Base-by-base conservation (phyloP, 1,284 basidiomycete genomes). In the Sanguinoderma infundibulare region DNA sequence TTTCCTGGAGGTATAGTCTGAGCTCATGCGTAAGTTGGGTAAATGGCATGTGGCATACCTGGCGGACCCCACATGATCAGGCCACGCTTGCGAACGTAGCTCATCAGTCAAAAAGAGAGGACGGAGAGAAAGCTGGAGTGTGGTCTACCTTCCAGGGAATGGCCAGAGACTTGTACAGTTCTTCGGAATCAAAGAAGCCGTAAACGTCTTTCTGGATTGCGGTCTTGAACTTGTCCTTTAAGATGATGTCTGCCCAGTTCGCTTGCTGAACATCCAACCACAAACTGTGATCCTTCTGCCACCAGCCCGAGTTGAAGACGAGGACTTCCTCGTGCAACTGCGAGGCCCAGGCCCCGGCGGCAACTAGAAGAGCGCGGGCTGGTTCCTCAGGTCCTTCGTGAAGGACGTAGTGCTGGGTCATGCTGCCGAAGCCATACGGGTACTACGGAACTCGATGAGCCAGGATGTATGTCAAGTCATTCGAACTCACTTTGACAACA, bases 71-170 rank as follows among this genome's bases (percentile, higher is more conserved):
- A 79, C 82, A 91, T 80, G 65, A 91, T 89, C 61, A 91, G 70
- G 32, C 89, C 89, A 63, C 89, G 87, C 89, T 91, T 64, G 6
- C 63, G 51, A 10, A 24, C 49, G 49, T 34, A 53, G 22, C 34
- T 22, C 47, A 42, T 26, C 2, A n/a, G 15, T 55, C 12, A 57
- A 52, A 1, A 57, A 22, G 28, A 36, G 24, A 28, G 12, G 9
- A 14, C 52, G 4, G 12, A 3, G 9, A 36, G 24, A 38, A 4
- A 26, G n/a, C n/a, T n/a, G n/a, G n/a, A 3, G 3, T 28, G 26
- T 24, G 28, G 44, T 53, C 12, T 58, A 88, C 89, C 84, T 95
- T 95, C 92, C 92, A 95, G 0, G 92, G 88, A 53, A 94, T 90
- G 0, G 81, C 81, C 2, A 94, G 79, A 15, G 85, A 81, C 72